Conservation (phyloP, 495 filamentous ascomycete species). For the Jackrogersella multiformis region DNA sequence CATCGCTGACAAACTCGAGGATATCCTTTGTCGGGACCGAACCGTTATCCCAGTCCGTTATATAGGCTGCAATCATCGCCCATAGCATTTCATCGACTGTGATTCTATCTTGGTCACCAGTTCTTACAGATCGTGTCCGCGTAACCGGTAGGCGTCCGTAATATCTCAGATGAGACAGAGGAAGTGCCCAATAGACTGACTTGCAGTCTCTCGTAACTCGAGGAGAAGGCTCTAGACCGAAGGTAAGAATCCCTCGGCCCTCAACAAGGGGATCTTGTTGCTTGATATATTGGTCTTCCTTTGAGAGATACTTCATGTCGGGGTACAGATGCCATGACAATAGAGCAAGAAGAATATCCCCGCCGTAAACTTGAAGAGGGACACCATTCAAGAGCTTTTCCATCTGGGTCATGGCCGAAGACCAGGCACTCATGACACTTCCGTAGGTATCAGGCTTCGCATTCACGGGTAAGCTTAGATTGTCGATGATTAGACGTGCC, state of each 20-base stretch:
- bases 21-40: neutral
- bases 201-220: neutral
- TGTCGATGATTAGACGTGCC: constrained; percentile 49
- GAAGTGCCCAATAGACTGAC: constrained; percentile 1
- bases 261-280: neutral
- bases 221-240: neutral
- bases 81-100: neutral
- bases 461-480: constrained; percentile 45
- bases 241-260: neutral
- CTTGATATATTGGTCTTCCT: neutral
- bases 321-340: constrained; percentile 54
- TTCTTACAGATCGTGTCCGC: constrained; percentile 2
- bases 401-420: constrained; percentile 24
- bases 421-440: constrained; percentile 48
- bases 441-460: constrained; percentile 29
- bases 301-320: constrained; percentile 33
- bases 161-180: neutral
- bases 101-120: neutral
- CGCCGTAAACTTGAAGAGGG: constrained; percentile 36
- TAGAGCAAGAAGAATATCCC: constrained; percentile 46
- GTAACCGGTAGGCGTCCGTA: constrained; percentile 1
- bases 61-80: neutral
- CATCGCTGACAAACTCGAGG: neutral
- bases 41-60: neutral
- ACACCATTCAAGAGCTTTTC: constrained; percentile 29